Evolutionary conservation across 208 protist genomes (phyloP).

Genomic region (Wallacemonas rigidus): DNA sequence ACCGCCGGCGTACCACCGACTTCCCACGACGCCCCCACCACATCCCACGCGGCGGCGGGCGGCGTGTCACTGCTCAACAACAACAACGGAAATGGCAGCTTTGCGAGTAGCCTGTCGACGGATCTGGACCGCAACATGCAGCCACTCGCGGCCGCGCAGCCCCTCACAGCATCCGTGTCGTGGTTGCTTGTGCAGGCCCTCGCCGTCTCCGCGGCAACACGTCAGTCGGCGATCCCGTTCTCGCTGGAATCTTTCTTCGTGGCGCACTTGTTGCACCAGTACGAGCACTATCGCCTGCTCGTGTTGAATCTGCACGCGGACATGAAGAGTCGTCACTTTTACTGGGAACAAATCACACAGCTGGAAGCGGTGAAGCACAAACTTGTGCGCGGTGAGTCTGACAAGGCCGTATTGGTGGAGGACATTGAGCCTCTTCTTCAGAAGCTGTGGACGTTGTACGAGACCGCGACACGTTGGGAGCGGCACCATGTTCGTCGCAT

Average conservation of each 20-base stretch:
- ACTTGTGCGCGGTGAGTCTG: neutral
- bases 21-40: neutral
- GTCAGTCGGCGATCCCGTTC: constrained; percentile 43
- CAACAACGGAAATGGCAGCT: neutral
- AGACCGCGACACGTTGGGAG: constrained; percentile 2
- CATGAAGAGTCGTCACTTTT: constrained; percentile 64
- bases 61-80: constrained; percentile 19
- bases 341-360: constrained; percentile 57
- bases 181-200: constrained; percentile 22
- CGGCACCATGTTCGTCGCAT: constrained; percentile 9
- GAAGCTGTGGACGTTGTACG: constrained; percentile 7
- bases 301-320: constrained; percentile 65
- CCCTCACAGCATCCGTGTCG: constrained; percentile 7
- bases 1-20: constrained; percentile 2
- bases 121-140: neutral
- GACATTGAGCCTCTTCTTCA: constrained; percentile 12
- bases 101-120: constrained; percentile 8
- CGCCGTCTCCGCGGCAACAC: constrained; percentile 32
- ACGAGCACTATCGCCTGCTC: constrained; percentile 80
- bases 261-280: constrained; percentile 66
- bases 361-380: constrained; percentile 33
- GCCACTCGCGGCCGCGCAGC: neutral
- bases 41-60: neutral
- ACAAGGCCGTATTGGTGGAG: constrained; percentile 4
- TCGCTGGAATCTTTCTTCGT: constrained; percentile 55